These are phyloP conservation scores for Cytospora leucostoma DNA, from an alignment of 2,329 filamentous ascomycete genomes.

Conservation along the genomic window DNA sequence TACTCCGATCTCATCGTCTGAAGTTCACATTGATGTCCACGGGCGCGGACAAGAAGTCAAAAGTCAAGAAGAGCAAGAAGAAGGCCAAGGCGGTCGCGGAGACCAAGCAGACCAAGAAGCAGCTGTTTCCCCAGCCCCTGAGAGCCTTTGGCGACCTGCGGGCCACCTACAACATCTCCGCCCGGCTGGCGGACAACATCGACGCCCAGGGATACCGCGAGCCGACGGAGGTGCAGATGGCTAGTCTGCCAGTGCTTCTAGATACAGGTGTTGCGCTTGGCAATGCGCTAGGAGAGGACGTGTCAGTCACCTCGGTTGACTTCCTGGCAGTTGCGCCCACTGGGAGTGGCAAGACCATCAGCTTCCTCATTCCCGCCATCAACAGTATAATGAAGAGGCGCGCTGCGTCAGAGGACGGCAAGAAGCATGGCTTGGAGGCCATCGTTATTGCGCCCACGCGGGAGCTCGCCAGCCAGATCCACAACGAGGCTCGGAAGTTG, in stretches of 20 bases:
- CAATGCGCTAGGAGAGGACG: slow-evolving; percentile 39
- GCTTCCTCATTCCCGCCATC: slow-evolving; percentile 86
- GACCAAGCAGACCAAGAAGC: slow-evolving; percentile 56
- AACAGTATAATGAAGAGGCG: slow-evolving; percentile 68
- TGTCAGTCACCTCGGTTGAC: slow-evolving; percentile 56
- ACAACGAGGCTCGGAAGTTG: slow-evolving; percentile 84
- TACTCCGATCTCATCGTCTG: slow-evolving; percentile 78
- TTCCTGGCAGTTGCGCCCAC: slow-evolving; percentile 90
- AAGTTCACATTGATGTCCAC: slow-evolving; percentile 77
- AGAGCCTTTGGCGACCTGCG: slow-evolving; percentile 74
- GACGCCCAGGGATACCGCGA: slow-evolving; percentile 79
- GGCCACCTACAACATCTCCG: slow-evolving; percentile 70
- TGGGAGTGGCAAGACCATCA: slow-evolving; percentile 93
- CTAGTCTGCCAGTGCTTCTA: slow-evolving; percentile 77
- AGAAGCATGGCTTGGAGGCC: slow-evolving; percentile 59
- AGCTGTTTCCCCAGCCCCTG: slow-evolving; percentile 78
- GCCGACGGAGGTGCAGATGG: slow-evolving; percentile 94
- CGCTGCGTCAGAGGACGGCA: slow-evolving; percentile 43
- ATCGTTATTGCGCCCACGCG: slow-evolving; percentile 78
- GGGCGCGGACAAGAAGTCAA: slow-evolving; percentile 50
- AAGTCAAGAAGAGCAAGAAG: slow-evolving; percentile 50
- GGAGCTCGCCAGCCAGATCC: slow-evolving; percentile 77
- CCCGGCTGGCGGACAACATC: slow-evolving; percentile 75
- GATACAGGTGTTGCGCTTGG: slow-evolving; percentile 53
- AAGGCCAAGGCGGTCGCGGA: slow-evolving; percentile 53